phyloP scores from a whole-genome alignment of 306 rosid species.

The Cucumis hystrix region DNA sequence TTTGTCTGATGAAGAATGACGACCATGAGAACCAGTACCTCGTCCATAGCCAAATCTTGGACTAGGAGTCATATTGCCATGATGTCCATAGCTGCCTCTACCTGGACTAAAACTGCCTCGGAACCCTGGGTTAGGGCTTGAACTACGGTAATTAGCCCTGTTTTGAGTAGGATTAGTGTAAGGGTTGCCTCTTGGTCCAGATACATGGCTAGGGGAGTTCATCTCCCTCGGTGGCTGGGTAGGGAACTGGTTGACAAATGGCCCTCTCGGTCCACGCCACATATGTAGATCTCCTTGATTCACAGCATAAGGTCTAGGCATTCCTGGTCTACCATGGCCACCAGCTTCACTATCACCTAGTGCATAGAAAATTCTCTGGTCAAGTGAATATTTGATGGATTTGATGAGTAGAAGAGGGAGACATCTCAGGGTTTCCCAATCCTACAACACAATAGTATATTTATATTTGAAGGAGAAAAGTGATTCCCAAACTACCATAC shows the following conservation, averaged over 20 bases:
- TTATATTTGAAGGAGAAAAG: constrained; percentile 11
- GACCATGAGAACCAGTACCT: constrained; percentile 31
- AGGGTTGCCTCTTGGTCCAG: constrained; percentile 22
- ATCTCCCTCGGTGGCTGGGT: not conserved
- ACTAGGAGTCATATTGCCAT: constrained; percentile 16
- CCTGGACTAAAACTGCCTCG: constrained; percentile 27
- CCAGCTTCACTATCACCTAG: constrained; percentile 13
- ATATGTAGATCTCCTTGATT: constrained; percentile 11
- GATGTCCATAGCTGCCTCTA: constrained; percentile 32
- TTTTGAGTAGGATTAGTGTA: constrained; percentile 22
- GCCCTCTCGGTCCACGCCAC: constrained; percentile 22
- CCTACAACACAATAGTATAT: constrained; percentile 22
- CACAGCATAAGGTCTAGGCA: constrained; percentile 11
- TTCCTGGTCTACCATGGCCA: constrained; percentile 18
- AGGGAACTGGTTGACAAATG: not conserved
- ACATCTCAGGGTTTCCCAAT: constrained; percentile 30
- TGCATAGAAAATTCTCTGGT: constrained; percentile 23
- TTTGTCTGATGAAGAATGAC: constrained; percentile 10
- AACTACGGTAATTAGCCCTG: constrained; percentile 24
- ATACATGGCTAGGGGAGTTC: constrained; percentile 24
- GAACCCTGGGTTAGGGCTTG: constrained; percentile 28
- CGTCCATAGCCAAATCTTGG: constrained; percentile 42
- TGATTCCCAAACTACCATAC: not conserved
- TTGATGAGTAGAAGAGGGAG: constrained; percentile 28
- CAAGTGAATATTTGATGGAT: constrained; percentile 16